Evolutionary conservation across 371 early-diverging fungal species (phyloP), one percentile per base, ranked within the genome.

Genomic region (Chytridium lagenaria): DNA sequence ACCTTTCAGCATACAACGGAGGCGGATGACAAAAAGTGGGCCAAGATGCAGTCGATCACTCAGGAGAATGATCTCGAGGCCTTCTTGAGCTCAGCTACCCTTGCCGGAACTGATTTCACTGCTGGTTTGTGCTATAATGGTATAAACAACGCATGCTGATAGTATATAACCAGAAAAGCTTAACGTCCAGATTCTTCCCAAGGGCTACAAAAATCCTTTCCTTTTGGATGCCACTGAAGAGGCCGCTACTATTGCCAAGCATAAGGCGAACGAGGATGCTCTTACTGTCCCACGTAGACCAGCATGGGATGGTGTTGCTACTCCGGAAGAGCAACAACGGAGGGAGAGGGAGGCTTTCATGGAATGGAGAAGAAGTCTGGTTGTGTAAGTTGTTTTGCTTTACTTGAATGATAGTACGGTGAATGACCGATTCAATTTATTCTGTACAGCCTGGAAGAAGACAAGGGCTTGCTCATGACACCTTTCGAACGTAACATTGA

Each of bases 401-500:
- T n/a, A n/a, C n/a, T n/a, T n/a, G n/a, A n/a, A n/a, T n/a, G n/a
- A n/a, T n/a, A n/a, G n/a, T n/a, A n/a, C n/a, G n/a, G n/a, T n/a
- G n/a, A n/a, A n/a, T n/a, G n/a, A n/a, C n/a, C n/a, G n/a, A n/a
- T n/a, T n/a, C n/a, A n/a, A n/a, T 19, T 36, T 10, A 44, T 44
- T 44, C 44, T 44, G 7, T n/a, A 12, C 44, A 89, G 87, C 50
- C 78, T 97, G 40, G 93, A 96, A 79, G 99, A 98, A 75, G 91
- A 93, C 26, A 90, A 96, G 74, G 92, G 92, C 0, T 82, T 98
- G 38, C 76, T 98, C 68, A 79, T 98, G 79, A 98, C 99, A 19
- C 98, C 99, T 26, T 99, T 95, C 79, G 99, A 99, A 83, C 92
- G 95, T 75, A 99, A 99, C 83, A 76, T 99, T 31, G 99, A 99